Percentiles rank a stretch among this genome's conserved stretches.
Evolutionary conservation across 2,329 filamentous ascomycete genomes (phyloP).

Genomic region (Monosporascus sp.): DNA sequence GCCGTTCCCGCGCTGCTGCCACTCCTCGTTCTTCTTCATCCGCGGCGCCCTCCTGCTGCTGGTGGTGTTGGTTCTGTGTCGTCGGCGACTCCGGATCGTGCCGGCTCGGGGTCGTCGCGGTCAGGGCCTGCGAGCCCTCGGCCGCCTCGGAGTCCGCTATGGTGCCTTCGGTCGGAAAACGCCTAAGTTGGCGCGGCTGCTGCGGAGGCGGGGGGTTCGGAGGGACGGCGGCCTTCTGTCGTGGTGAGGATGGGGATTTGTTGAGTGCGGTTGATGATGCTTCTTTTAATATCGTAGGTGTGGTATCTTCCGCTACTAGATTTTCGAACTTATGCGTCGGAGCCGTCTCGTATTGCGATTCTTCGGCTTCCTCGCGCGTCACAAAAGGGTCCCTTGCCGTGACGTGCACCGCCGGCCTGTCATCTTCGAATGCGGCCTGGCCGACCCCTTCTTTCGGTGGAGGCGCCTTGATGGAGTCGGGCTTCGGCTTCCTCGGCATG

Average conservation of each 20-base stretch:
- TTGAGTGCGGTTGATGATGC: constrained; percentile 37
- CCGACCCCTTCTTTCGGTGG: constrained; percentile 30
- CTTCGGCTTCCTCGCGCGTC: constrained; percentile 9
- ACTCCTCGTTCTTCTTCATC: constrained; percentile 11
- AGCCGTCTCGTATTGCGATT: constrained; percentile 35
- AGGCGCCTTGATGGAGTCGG: constrained; percentile 8
- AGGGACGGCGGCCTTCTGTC: constrained; percentile 1
- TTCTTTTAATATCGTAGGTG: constrained; percentile 31
- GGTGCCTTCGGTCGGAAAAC: constrained; percentile 31
- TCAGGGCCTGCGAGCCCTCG: constrained; percentile 16
- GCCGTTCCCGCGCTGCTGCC: constrained; percentile 12
- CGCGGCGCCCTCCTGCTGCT: background rate
- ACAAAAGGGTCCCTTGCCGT: background rate
- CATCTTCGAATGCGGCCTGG: constrained; percentile 34
- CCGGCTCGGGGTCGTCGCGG: background rate
- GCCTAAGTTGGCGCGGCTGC: constrained; percentile 21
- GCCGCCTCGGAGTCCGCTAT: constrained; percentile 39
- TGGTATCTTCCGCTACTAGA: constrained; percentile 21
- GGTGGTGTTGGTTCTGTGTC: constrained; percentile 4
- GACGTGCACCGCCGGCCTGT: constrained; percentile 16
- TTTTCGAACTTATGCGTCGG: constrained; percentile 31
- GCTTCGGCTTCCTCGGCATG: constrained; percentile 6
- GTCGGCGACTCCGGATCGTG: constrained; percentile 4
- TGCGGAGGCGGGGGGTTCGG: background rate
- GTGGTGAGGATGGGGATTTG: constrained; percentile 34